Base-by-base conservation (phyloP, 2,329 filamentous ascomycete genomes). In the Apiospora pterosperma region DNA sequence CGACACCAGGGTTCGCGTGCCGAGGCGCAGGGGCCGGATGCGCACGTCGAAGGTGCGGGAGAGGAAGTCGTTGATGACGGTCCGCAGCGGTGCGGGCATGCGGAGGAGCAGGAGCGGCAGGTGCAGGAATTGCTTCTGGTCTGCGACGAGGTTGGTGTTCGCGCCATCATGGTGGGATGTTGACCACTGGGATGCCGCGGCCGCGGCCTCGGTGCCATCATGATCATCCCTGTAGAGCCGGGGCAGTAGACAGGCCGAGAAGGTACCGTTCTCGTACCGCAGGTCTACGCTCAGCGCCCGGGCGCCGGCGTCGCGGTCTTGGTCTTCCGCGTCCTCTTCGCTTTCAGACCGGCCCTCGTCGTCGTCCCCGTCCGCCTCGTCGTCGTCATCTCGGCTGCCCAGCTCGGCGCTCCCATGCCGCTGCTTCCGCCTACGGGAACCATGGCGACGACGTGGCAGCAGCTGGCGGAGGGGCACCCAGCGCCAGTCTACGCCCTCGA, bases 21-120 rank as follows among this genome's bases (percentile, higher is more conserved):
- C 82, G 2, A 88, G 72, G 0, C 77, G 77, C 48, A 88, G 73
- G 4, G 82, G 76, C 63, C 78, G 82, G 55, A 87, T 80, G 34
- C 84, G 84, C 66, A 84, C 87, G 74, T 88, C 86, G 67, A 88
- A 88, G 0, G 81, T 81, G 48, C 74, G 79, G 4, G 80, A 77
- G 12, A 88, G 74, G 72, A 87, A 88, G 25, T 82, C 79, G n/a
- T 78, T 66, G 0, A 88, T 68, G 23, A 84, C 75, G 2, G 75
- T 65, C 68, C 85, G 85, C 0, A 88, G 75, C 2, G 84, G 74
- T 4, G 81, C 75, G 0, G 86, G 85, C 83, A 88, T 87, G 28
- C 85, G 80, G 36, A 87, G 73, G 1, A 88, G 75, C 2, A 88
- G 76, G 0, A 88, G 75, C 0, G 85, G 85, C 0, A 88, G 76